These are phyloP conservation scores for Ceratocystis smalleyi DNA, from an alignment of 2,329 filamentous ascomycete genomes.

Conservation along the genomic window DNA sequence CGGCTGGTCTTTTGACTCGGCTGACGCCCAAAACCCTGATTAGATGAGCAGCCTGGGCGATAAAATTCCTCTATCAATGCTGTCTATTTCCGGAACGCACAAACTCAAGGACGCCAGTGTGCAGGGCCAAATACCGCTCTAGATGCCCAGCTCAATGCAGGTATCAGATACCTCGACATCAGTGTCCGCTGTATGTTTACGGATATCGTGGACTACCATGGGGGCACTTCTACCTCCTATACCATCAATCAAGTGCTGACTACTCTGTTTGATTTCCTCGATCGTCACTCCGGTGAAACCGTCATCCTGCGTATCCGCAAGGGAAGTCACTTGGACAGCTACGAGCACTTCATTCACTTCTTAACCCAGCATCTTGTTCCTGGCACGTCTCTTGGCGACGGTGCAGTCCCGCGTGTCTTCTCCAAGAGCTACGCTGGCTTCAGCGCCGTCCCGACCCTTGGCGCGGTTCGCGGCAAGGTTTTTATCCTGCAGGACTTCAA, in stretches of 20 bases:
- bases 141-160: conserved; percentile 30
- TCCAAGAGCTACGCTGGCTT: too few relatives aligned
- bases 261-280: conserved; percentile 31
- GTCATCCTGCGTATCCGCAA: neutral
- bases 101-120: conserved; percentile 24
- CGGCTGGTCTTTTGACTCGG: conserved; percentile 27
- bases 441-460: too few relatives aligned
- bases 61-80: conserved; percentile 26
- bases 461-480: too few relatives aligned
- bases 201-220: conserved; percentile 34
- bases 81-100: conserved; percentile 37
- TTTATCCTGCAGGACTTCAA: too few relatives aligned
- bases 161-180: conserved; percentile 36
- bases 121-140: conserved; percentile 19
- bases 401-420: too few relatives aligned
- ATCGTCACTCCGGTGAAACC: conserved; percentile 12
- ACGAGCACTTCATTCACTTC: too few relatives aligned
- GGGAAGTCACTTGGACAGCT: neutral
- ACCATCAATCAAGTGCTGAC: conserved; percentile 29
- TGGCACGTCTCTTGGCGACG: too few relatives aligned
- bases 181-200: conserved; percentile 29
- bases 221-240: conserved; percentile 29
- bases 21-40: conserved; percentile 22
- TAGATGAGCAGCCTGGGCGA: conserved; percentile 33
- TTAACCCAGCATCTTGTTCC: too few relatives aligned